These are phyloP conservation scores for Blastocystis sp. DNA, from an alignment of 352 stramenopile species.

Conservation along the genomic window DNA sequence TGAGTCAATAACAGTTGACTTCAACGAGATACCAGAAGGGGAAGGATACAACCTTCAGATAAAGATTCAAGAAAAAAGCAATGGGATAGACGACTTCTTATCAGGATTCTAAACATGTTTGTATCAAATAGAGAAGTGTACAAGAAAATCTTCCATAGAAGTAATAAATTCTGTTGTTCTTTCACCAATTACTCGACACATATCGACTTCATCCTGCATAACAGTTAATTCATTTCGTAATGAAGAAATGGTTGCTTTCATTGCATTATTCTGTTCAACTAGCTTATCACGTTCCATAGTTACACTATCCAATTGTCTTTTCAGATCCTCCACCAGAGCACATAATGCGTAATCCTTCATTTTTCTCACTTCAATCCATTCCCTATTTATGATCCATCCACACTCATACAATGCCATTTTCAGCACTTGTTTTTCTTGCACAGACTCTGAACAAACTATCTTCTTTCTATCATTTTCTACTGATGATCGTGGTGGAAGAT, in stretches of 20 bases:
- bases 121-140: neutral
- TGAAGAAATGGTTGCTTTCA: neutral
- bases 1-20: slow-evolving; percentile 20
- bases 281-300: neutral
- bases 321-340: neutral
- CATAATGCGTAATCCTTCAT: neutral
- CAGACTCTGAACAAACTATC: neutral
- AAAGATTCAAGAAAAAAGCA: neutral
- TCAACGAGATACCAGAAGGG: slow-evolving; percentile 11
- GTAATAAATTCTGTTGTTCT: neutral
- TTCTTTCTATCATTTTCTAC: neutral
- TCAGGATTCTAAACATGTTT: slow-evolving; percentile 3
- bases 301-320: neutral
- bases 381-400: neutral
- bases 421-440: neutral
- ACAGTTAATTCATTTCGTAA: neutral
- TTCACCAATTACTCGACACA: neutral
- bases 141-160: neutral
- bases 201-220: neutral
- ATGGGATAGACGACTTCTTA: neutral
- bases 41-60: neutral
- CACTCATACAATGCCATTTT: neutral
- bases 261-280: neutral
- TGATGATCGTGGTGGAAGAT: neutral
- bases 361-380: neutral